Percentiles rank a stretch among this genome's conserved stretches.
Evolutionary conservation across 257 asterid species (phyloP).

Genomic region (Parsonsia alboflavescens): DNA sequence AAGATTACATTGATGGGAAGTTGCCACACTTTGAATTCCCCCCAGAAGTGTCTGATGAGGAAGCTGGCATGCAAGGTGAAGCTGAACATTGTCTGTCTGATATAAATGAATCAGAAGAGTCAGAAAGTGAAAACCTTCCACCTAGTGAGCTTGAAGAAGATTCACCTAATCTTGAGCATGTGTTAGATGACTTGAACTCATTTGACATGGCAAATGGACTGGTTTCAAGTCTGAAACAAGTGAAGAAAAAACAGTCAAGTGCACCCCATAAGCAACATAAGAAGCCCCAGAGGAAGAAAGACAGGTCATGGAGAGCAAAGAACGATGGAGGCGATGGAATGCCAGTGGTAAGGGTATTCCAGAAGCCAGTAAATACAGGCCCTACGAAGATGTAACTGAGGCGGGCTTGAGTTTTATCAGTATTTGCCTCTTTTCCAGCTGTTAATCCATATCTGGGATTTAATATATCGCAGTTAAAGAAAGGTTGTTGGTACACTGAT

Average conservation of each 20-base stretch:
- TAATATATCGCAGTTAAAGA: neutral
- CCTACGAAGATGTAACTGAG: constrained; percentile 28
- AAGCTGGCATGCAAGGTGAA: constrained; percentile 24
- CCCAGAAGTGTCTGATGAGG: constrained; percentile 42
- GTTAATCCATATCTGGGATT: neutral
- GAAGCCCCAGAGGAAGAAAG: constrained; percentile 84
- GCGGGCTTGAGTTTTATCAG: neutral
- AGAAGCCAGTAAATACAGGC: constrained; percentile 59
- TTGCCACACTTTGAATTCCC: constrained; percentile 79
- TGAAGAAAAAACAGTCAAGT: constrained; percentile 32
- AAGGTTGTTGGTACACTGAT: neutral
- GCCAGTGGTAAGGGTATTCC: constrained; percentile 73
- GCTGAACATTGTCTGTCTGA: constrained; percentile 28
- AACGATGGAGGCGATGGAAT: constrained; percentile 65
- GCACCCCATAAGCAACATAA: constrained; percentile 80
- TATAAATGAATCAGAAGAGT: constrained; percentile 29
- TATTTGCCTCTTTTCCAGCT: neutral
- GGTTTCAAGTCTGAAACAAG: constrained; percentile 29
- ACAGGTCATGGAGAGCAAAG: constrained; percentile 72
- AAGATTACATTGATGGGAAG: constrained; percentile 94
- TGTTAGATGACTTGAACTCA: constrained; percentile 56
- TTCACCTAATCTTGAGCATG: constrained; percentile 45
- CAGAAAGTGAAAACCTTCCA: constrained; percentile 30
- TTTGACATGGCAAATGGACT: constrained; percentile 72
- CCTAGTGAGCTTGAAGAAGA: constrained; percentile 24